These are phyloP conservation scores for Cryptococcus jaspeensis DNA, from an alignment of 1,284 basidiomycete genomes.

Conservation along the genomic window DNA sequence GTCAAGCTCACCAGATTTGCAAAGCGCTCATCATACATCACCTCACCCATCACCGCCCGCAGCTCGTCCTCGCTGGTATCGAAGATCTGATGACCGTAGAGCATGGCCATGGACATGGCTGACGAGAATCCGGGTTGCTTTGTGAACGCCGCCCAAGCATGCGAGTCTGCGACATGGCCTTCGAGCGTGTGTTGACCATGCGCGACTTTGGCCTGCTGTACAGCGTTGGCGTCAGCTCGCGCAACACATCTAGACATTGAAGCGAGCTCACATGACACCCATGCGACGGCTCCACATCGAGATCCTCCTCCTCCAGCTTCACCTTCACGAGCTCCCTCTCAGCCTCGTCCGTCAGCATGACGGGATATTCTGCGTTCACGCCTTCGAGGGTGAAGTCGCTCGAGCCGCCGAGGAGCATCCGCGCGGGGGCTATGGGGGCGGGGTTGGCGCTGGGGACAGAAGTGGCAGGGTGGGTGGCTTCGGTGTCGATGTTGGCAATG, in stretches of 20 bases:
- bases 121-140: not conserved
- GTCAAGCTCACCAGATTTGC: no score
- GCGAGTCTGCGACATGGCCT: not conserved
- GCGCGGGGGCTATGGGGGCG: not conserved
- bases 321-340: not conserved
- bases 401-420: not conserved
- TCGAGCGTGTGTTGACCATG: not conserved
- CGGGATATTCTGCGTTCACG: not conserved
- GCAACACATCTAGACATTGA: no score
- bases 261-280: no score
- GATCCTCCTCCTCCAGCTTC: slow-evolving; percentile 2
- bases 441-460: not conserved
- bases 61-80: no score
- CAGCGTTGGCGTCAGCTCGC: no score
- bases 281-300: not conserved
- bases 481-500: not conserved
- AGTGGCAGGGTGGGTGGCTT: no score
- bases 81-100: no score
- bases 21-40: no score
- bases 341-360: slow-evolving; percentile 3
- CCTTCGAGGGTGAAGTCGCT: not conserved
- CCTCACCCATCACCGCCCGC: no score
- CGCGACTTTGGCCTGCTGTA: not conserved
- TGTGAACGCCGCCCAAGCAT: no score
- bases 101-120: not conserved